Conservation (phyloP, 495 filamentous ascomycete genomes). For the Amniculicola lignicola region DNA sequence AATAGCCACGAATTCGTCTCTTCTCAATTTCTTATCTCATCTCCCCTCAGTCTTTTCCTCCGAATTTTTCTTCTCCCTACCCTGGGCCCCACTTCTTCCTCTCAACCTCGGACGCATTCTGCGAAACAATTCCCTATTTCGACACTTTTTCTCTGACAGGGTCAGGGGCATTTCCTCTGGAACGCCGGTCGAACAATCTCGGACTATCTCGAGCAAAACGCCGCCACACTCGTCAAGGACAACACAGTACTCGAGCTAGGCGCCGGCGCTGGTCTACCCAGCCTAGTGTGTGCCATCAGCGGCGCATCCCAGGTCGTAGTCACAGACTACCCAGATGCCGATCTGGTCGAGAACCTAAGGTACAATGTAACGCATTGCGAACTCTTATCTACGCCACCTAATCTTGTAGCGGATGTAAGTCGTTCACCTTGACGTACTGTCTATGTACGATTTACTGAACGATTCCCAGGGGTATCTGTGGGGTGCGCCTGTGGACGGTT, state of each 20-base stretch:
- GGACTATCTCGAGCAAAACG: conserved; percentile 68
- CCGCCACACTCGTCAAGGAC: conserved; percentile 51
- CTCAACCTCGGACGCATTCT: background rate
- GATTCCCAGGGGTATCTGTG: conserved; percentile 71
- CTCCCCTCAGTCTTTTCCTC: no score
- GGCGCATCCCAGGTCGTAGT: conserved; percentile 69
- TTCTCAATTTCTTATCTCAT: no score
- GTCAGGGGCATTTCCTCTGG: conserved; percentile 83
- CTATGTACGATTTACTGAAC: conserved; percentile 35
- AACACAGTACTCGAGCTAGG: conserved; percentile 83
- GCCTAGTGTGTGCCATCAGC: conserved; percentile 67
- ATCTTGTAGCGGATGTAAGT: conserved; percentile 33
- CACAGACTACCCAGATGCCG: conserved; percentile 84
- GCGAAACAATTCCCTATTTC: background rate
- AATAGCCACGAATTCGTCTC: no score
- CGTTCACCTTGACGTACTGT: background rate
- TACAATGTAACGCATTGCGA: conserved; percentile 61
- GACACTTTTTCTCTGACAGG: conserved; percentile 12
- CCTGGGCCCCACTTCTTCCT: background rate
- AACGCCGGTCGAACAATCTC: conserved; percentile 75
- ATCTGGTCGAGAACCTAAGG: conserved; percentile 71
- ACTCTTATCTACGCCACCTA: conserved; percentile 26
- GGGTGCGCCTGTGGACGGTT: conserved; percentile 51
- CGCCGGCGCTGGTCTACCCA: conserved; percentile 81
- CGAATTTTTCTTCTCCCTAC: no score